Percentiles rank a stretch among this genome's conserved stretches.
These are phyloP conservation scores for Amphibolis antarctica DNA, from an alignment of 106 monocot genomes.

Conservation along the genomic window DNA sequence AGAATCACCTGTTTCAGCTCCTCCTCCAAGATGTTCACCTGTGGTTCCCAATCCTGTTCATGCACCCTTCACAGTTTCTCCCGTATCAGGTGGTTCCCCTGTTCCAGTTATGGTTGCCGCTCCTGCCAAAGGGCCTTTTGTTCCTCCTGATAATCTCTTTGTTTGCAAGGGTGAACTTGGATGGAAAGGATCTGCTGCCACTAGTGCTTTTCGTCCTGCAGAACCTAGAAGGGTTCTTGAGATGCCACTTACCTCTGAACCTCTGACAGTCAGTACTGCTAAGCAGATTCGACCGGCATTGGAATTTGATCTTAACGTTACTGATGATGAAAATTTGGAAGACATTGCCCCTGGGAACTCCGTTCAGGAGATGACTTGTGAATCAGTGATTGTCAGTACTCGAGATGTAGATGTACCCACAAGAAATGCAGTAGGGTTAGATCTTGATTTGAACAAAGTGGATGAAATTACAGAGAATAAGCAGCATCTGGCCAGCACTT, in stretches of 20 bases:
- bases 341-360: slow-evolving; percentile 42
- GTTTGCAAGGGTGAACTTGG: slow-evolving; percentile 51
- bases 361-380: slow-evolving; percentile 23
- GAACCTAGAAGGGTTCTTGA: slow-evolving; percentile 69
- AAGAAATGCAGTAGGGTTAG: slow-evolving; percentile 35
- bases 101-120: slow-evolving; percentile 28
- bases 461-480: slow-evolving; percentile 54
- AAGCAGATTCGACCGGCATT: slow-evolving; percentile 44
- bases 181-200: slow-evolving; percentile 94
- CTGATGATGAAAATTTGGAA: slow-evolving; percentile 55
- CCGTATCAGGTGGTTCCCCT: slow-evolving; percentile 6
- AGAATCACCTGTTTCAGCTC: slow-evolving; percentile 22
- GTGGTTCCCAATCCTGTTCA: not conserved
- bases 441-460: slow-evolving; percentile 75
- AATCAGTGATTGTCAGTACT: slow-evolving; percentile 25
- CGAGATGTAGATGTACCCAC: slow-evolving; percentile 15
- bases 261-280: slow-evolving; percentile 11
- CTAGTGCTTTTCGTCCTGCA: slow-evolving; percentile 90
- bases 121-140: slow-evolving; percentile 72
- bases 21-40: slow-evolving; percentile 21
- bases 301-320: slow-evolving; percentile 66
- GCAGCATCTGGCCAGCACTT: slow-evolving; percentile 23
- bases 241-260: slow-evolving; percentile 35
- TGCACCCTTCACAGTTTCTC: not conserved
- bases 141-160: slow-evolving; percentile 56